Conservation (phyloP, 768 basidiomycete species). For the Coprinopsis sp. region DNA sequence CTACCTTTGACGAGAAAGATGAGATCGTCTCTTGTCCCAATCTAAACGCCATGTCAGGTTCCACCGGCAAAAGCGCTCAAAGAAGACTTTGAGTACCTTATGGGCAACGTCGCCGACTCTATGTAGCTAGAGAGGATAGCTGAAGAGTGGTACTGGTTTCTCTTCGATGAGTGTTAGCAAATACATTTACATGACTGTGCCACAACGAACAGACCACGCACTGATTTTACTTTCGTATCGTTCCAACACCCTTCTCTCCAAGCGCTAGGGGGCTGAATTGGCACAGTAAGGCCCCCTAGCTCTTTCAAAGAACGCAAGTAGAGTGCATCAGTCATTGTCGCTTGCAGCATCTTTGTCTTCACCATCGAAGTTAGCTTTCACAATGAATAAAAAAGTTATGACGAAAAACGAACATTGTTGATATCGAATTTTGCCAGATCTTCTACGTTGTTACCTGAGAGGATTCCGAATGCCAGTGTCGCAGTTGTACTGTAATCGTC, state of each 20-base stretch:
- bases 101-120: conserved; percentile 53
- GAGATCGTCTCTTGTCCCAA: conserved; percentile 36
- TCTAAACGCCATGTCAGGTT: conserved; percentile 19
- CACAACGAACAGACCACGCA: conserved; percentile 11
- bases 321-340: conserved; percentile 58
- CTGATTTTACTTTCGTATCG: conserved; percentile 13
- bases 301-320: conserved; percentile 51
- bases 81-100: conserved; percentile 45
- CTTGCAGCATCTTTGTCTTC: conserved; percentile 35
- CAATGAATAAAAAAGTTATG: conserved; percentile 6
- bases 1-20: conserved; percentile 43
- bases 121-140: conserved; percentile 56
- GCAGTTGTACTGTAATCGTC: conserved; percentile 70
- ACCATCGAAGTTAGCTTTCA: not conserved
- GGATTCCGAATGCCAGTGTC: conserved; percentile 49
- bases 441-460: conserved; percentile 38
- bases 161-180: conserved; percentile 8
- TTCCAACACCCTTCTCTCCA: conserved; percentile 32
- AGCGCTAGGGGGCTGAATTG: conserved; percentile 39
- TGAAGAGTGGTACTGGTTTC: conserved; percentile 42
- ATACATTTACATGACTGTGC: conserved; percentile 11
- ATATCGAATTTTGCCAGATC: conserved; percentile 24
- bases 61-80: conserved; percentile 2
- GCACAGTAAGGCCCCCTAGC: conserved; percentile 44
- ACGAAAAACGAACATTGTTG: conserved; percentile 39